A percentile compares a stretch with the other conserved stretches of the same genome.
Conservation (phyloP, 306 rosid genomes). For the Trifolium subterraneum region DNA sequence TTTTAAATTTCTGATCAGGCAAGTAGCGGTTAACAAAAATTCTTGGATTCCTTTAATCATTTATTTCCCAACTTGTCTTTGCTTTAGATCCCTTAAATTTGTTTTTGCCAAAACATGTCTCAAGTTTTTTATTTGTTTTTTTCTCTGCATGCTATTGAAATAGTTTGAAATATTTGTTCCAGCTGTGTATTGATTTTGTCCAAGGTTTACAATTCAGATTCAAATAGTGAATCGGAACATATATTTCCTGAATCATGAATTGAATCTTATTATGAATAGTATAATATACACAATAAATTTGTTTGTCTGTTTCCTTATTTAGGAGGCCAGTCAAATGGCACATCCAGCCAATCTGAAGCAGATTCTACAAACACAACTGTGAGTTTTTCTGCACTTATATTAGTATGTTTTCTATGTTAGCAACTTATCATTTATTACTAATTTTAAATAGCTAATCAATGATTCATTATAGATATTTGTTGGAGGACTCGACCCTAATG, state of each 20-base stretch:
- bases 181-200: slow-evolving; percentile 6
- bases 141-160: neutral
- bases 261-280: slow-evolving; percentile 1
- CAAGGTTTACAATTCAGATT: neutral
- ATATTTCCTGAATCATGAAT: neutral
- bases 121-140: neutral
- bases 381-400: slow-evolving; percentile 45
- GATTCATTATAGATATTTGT: slow-evolving; percentile 78
- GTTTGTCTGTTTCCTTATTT: slow-evolving; percentile 30
- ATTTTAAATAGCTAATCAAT: slow-evolving; percentile 39
- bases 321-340: slow-evolving; percentile 88
- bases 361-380: slow-evolving; percentile 95
- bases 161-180: slow-evolving; percentile 36
- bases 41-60: slow-evolving; percentile 1
- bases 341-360: slow-evolving; percentile 71
- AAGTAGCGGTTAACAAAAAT: neutral
- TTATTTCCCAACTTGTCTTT: neutral
- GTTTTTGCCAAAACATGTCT: slow-evolving; percentile 4
- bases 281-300: neutral
- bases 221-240: neutral
- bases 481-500: slow-evolving; percentile 97
- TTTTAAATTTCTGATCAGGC: neutral
- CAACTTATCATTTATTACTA: slow-evolving; percentile 8
- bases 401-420: slow-evolving; percentile 19
- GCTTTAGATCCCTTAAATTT: slow-evolving; percentile 18